Evolutionary conservation across 2,329 filamentous ascomycete genomes (phyloP).

Genomic region (Aureobasidium sp.): DNA sequence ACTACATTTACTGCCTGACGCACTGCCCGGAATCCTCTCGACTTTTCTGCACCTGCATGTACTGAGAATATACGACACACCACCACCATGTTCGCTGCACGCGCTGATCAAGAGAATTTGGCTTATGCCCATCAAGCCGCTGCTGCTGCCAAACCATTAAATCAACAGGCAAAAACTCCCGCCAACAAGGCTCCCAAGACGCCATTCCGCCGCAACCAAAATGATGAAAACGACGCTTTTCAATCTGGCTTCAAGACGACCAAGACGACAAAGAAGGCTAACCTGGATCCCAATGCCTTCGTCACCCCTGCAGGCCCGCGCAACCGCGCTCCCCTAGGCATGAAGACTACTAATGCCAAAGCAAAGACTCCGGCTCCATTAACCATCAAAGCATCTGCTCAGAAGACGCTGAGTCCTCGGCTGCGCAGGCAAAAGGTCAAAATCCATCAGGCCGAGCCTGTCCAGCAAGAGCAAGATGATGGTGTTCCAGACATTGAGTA

Average conservation of each 20-base stretch:
- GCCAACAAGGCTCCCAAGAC: constrained; percentile 72
- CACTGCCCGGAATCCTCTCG: neutral
- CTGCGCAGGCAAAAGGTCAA: constrained; percentile 49
- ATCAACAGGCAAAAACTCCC: constrained; percentile 73
- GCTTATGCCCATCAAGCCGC: constrained; percentile 66
- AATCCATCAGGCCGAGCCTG: constrained; percentile 52
- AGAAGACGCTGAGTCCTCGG: constrained; percentile 51
- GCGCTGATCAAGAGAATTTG: constrained; percentile 79
- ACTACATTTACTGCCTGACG: neutral
- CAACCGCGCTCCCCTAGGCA: constrained; percentile 73
- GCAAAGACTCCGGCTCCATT: constrained; percentile 52
- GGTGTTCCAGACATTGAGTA: constrained; percentile 79
- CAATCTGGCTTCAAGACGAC: constrained; percentile 52
- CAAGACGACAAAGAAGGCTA: constrained; percentile 50
- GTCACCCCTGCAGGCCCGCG: constrained; percentile 72
- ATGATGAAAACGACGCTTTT: constrained; percentile 77
- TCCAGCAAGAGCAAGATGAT: constrained; percentile 31
- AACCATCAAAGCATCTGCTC: constrained; percentile 43
- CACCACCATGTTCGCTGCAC: constrained; percentile 61
- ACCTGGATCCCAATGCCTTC: constrained; percentile 56
- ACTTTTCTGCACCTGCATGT: neutral
- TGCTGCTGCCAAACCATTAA: constrained; percentile 63
- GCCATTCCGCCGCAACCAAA: constrained; percentile 66
- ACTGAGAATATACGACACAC: neutral
- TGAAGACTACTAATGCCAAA: constrained; percentile 96